Base-by-base conservation (phyloP, 129 eudicot genomes). In the Kitagawia praeruptora region DNA sequence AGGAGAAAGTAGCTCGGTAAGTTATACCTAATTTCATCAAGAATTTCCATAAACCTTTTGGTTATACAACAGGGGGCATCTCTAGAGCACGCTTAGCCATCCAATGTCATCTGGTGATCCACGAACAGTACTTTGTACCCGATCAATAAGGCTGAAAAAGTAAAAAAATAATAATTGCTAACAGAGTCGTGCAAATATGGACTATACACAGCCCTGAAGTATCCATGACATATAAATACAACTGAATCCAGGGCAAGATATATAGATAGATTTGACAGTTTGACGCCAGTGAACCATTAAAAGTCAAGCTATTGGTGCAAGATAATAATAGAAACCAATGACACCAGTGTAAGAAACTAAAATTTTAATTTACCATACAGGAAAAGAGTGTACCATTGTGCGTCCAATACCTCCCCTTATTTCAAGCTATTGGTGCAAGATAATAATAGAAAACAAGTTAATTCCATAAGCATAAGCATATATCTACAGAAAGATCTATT, bases 31-130 rank as follows among this genome's bases (percentile, higher is more conserved):
- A 96, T 92, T 77, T 89, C 90, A 47, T 92, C 97, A 71, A 96
- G 94, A 79, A 92, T 92, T 82, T 87, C 93, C 84, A 58, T 81
- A 82, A 92, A 96, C 72, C 97, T 87, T 77, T 86, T 93, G n/a
- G 99, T 96, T 96, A 97, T 79, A 92, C 96, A 64, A 92, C 97
- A 15, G 97, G 89, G 80, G 93, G 98, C 99, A 90, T 85, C 41
- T 86, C 89, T 21, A 91, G 79, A 86, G 85, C 90, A 42, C 87
- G 84, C 81, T 96, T 41, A 96, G 84, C 99, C 99, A 96, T 58
- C 99, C 99, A 61, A 96, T 96, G 86, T 96, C 99, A 86, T 92
- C 95, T 16, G 95, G 87, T 19, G 99, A 96, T 15, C 99, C 99
- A 72, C 90, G 97, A 77, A 92, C 94, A 25, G 99, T 96, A 76